Base-by-base conservation (phyloP, 2,329 filamentous ascomycete genomes). In the Pyricularia sp. region DNA sequence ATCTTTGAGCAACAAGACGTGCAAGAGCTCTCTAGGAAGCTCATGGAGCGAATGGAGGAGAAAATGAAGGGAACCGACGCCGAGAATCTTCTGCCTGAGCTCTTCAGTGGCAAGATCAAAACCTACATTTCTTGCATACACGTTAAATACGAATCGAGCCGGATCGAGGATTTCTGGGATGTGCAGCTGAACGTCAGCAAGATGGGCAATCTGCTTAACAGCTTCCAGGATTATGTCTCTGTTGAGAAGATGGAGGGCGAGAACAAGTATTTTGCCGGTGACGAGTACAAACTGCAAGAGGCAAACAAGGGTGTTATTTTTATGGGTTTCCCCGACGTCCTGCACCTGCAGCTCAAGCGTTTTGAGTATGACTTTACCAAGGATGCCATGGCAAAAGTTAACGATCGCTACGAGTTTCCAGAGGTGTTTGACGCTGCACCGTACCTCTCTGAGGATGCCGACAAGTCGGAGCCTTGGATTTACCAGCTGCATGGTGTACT, bases 1-100 rank as follows among this genome's bases (percentile, higher is more conserved):
- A 97, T 98, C 68, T 99, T 99, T 74, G 94, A 98, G 80, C 95
- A 99, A 78, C 95, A 99, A 79, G 95, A 99, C 79, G 95, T 99
- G 10, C 95, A 99, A 78, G 95, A 99, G 78, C 83, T 99, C 42
- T 98, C 94, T 42, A 88, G 96, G 69, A 97, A 98, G 78, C 84
- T 99, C 71, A 99, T 99, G 92, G 95, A 99, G 79, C 90, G 92
- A 70, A 90, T 99, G 81, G 96, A 99, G 77, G 92, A 95, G 76
- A 94, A 92, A 77, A 99, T 99, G 96, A 99, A 99, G 80, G 94
- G 93, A 64, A 98, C 95, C 1, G 88, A 91, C 67, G 92, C 93
- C 14, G 92, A 98, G 77, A 96, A 94, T 73, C 91, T 93, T 2
- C 84, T 99, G 10, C 89, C 94, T 0, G 89, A 92, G 71, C 91